Evolutionary conservation across 169 alveolate species (phyloP).

Genomic region (Plasmodium gallinaceum): DNA sequence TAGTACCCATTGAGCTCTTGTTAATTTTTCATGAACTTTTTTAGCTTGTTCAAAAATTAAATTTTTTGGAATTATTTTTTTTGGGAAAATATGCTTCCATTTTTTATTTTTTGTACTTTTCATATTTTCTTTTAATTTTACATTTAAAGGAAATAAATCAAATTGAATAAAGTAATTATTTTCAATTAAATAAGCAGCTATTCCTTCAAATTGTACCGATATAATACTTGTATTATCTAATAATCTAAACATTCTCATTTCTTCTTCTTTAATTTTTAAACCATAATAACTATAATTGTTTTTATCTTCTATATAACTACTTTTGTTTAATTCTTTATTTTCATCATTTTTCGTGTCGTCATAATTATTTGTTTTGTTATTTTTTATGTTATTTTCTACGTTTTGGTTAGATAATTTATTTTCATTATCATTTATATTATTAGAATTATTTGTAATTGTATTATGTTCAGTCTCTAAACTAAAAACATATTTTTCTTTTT

Average conservation of each 20-base stretch:
- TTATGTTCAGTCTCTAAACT: background rate
- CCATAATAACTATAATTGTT: background rate
- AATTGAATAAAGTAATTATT: slow-evolving; percentile 36
- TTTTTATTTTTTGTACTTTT: background rate
- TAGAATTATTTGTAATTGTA: background rate
- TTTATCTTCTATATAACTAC: background rate
- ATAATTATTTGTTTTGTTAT: background rate
- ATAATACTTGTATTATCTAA: slow-evolving; percentile 37
- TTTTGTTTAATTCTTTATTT: background rate
- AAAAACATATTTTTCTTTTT: background rate
- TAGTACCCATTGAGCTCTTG: slow-evolving; percentile 69
- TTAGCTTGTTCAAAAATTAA: slow-evolving; percentile 63
- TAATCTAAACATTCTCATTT: slow-evolving; percentile 25
- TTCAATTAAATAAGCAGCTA: slow-evolving; percentile 66
- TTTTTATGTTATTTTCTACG: background rate
- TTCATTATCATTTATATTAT: background rate
- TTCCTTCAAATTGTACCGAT: slow-evolving; percentile 57
- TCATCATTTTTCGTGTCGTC: too few relatives aligned
- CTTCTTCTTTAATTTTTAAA: slow-evolving; percentile 48
- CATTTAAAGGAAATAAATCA: slow-evolving; percentile 48
- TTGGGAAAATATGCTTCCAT: slow-evolving; percentile 26
- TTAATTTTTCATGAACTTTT: slow-evolving; percentile 50
- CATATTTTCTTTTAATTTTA: slow-evolving; percentile 3
- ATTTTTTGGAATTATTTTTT: slow-evolving; percentile 38
- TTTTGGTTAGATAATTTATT: background rate